Evolutionary conservation across 106 monocot genomes (phyloP).

Genomic region (Platanthera guangdongensis): DNA sequence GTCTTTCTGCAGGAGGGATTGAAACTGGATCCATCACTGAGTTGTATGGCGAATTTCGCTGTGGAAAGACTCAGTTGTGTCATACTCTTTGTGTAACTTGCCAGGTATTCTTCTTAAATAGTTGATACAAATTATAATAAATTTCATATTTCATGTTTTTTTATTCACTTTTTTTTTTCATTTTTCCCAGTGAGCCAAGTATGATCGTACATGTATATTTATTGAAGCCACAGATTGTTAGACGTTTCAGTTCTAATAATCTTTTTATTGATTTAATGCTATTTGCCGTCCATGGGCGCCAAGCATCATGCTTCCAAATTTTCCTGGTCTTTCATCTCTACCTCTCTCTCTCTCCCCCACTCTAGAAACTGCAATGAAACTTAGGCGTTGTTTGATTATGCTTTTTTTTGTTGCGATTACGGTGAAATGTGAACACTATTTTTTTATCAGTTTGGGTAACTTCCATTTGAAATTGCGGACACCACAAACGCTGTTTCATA

Average conservation of each 20-base stretch:
- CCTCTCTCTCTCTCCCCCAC: too few species aligned
- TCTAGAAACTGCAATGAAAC: too few species aligned
- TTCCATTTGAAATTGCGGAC: too few species aligned
- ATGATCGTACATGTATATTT: neutral
- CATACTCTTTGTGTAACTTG: slow-evolving; percentile 97
- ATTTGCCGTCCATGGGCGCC: too few species aligned
- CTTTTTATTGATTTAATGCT: too few species aligned
- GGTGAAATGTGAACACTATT: too few species aligned
- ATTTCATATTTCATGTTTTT: neutral
- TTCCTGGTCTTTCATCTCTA: too few species aligned
- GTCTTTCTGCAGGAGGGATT: slow-evolving; percentile 57
- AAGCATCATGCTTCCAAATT: too few species aligned
- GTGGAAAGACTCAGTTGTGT: slow-evolving; percentile 89
- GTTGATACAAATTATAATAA: neutral
- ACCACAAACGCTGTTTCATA: too few species aligned
- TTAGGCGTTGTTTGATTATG: too few species aligned
- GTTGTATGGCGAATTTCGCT: slow-evolving; percentile 90
- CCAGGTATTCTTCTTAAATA: slow-evolving; percentile 41
- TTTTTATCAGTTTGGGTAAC: too few species aligned
- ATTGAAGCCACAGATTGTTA: neutral
- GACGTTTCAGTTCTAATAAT: neutral
- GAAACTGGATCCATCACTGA: slow-evolving; percentile 99
- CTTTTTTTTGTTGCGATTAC: too few species aligned
- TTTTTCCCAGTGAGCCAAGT: neutral
- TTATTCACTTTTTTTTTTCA: neutral